These are phyloP conservation scores for Eucalyptus regnans DNA, from an alignment of 345 rosid species.

Conservation along the genomic window DNA sequence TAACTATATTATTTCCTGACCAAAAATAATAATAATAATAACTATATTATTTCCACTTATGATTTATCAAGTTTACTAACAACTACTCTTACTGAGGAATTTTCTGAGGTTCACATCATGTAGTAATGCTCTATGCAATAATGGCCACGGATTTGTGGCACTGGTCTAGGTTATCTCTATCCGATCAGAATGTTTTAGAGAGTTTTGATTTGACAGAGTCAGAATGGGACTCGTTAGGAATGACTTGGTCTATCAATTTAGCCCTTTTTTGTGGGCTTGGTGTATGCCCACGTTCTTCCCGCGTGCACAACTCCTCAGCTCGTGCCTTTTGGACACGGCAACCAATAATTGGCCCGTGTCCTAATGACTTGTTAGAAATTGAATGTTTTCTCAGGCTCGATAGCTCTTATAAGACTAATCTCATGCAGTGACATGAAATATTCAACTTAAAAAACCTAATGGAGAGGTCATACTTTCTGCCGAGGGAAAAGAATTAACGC, in stretches of 20 bases:
- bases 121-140: not conserved
- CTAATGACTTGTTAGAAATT: not conserved
- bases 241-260: not conserved
- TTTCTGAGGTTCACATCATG: not conserved
- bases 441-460: not conserved
- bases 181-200: not conserved
- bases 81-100: not conserved
- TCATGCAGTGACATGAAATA: not conserved
- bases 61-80: not conserved
- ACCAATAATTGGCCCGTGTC: not conserved
- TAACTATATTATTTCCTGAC: not conserved
- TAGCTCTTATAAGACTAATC: not conserved
- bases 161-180: not conserved
- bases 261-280: not conserved
- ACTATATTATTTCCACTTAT: not conserved
- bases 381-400: not conserved
- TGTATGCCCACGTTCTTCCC: not conserved
- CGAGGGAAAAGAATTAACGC: not conserved
- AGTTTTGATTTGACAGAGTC: not conserved
- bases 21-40: not conserved
- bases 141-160: not conserved
- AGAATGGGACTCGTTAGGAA: not conserved
- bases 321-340: not conserved
- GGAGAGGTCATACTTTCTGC: not conserved
- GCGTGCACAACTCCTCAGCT: not conserved